Evolutionary conservation across 2,329 filamentous ascomycete species (phyloP), one percentile per base, ranked within the genome.

Genomic region (Fusarium kyushuense): DNA sequence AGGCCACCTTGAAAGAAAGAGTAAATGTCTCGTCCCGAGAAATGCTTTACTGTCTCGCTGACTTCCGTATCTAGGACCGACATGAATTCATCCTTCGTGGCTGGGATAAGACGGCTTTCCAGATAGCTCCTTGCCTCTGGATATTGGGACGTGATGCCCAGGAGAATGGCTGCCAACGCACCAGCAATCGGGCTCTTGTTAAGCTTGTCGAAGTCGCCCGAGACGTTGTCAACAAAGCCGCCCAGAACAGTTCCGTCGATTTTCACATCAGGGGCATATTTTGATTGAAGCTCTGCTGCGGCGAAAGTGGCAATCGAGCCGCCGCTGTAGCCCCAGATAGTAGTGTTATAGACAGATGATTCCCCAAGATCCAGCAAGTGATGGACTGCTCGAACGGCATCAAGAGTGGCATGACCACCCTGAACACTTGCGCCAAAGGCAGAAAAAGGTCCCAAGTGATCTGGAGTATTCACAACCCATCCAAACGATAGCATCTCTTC

Each of bases 381-480:
- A 6, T 79, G 61, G 4, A 79, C 78, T 2, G 81, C 80, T 11
- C 81, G 78, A 4, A 83, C 58, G 3, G 76, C 75, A 58, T 84
- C 79, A 27, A 83, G 72, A 10, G 79, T 80, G 1, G 79, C 78
- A 49, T 83, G 77, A 0, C 80, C 83, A 6, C 76, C 76, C 32
- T 78, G 75, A 2, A 76, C 71, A 23, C 79, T 81, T 2, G 79
- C 78, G 0, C 77, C 75, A 67, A 83, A 85, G 1, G 81, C 76
- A 8, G 82, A 81, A 5, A 67, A 69, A 1, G 80, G 79, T 0
- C 82, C 81, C 42, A 83, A 76, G 52, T 79, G 81, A 62, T 86
- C 84, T 0, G 84, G 83, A 76, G 46, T 63, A 25, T 62, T 71
- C 9, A 71, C 38, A 1, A 71, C 43, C 65, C 68, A 71, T 1